Evolutionary conservation across 139 green algal species (phyloP), one percentile per base, ranked within the genome.

Genomic region (Gonium pectorale): DNA sequence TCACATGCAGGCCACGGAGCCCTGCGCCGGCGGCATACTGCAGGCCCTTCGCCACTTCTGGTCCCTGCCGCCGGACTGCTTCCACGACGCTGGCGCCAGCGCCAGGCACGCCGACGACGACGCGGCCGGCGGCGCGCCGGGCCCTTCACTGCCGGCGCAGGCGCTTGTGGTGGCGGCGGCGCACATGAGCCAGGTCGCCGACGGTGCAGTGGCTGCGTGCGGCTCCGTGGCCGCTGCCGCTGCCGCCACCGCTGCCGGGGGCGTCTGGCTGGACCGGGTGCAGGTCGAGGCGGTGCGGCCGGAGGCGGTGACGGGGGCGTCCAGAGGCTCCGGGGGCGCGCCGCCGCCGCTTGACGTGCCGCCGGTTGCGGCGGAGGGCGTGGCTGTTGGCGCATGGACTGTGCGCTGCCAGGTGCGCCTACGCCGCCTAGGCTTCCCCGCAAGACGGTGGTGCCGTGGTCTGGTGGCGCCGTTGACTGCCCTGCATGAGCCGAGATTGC

Each of bases 21-120:
- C 94, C 1, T 97, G 96, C 69, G 93, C 96, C 0, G 96, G 89
- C 2, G 96, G 96, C 72, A 98, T 99, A 54, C 49, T 97, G 27
- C 84, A 99, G 86, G 93, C 94, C 0, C 89, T 99, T 54, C 31
- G 91, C 5, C 86, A 95, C 79, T 98, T 98, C 86, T 83, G 86
- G 43, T 86, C 56, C 46, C 43, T 92, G 21, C 33, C 51, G 21
- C 33, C 31, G 17, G 31, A 31, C n/a, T 46, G 31, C 24, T 46
- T 49, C 21, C 69, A 0, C 7, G 33, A 46, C 31, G 33, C 26
- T 49, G 35, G 38, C 66, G 26, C 26, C 66, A 13, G 66, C 29
- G 29, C 62, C 21, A 31, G 62, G n/a, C 6, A 41, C 24, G n/a
- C 17, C 62, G 31, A 41, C 62, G 62, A 31, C 31, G 31, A 41